phyloP scores from a whole-genome alignment of 2,329 filamentous ascomycete species.

The Colletotrichum musae region DNA sequence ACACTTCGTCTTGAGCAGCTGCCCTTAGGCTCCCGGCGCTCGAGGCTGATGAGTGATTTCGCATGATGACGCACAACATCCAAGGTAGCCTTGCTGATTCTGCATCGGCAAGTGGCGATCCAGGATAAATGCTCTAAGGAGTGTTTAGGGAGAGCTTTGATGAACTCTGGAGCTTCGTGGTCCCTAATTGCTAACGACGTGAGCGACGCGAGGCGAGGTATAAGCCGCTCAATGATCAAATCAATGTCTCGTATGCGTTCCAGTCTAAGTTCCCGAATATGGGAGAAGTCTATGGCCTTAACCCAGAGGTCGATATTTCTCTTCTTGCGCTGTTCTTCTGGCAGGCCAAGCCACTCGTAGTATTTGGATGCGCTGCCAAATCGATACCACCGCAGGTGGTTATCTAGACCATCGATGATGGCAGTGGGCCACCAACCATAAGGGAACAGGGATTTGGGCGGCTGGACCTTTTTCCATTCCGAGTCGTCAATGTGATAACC shows the following conservation, averaged over 20 bases:
- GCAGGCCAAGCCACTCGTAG: neutral
- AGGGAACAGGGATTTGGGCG: neutral
- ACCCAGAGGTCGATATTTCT: slow-evolving; percentile 12
- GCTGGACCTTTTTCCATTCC: neutral
- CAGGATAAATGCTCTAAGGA: slow-evolving; percentile 6
- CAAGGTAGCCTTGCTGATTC: neutral
- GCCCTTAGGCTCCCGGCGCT: neutral
- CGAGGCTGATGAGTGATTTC: neutral
- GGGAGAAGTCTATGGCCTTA: slow-evolving; percentile 7
- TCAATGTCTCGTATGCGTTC: neutral
- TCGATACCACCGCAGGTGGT: neutral
- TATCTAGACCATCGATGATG: neutral
- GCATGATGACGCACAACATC: neutral
- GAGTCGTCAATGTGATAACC: slow-evolving; percentile 6
- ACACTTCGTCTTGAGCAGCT: neutral
- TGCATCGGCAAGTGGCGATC: slow-evolving; percentile 2
- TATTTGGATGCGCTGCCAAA: slow-evolving; percentile 4
- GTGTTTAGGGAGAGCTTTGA: neutral
- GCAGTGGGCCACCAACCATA: neutral
- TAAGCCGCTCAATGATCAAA: neutral
- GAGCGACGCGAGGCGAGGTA: neutral
- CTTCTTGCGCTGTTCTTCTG: neutral
- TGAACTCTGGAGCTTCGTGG: neutral
- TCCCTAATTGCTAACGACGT: neutral
- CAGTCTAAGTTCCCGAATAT: slow-evolving; percentile 1